Evolutionary conservation across 108 stramenopile genomes (phyloP), one percentile per base, ranked within the genome.

Genomic region (Fistulifera pelliculosa): DNA sequence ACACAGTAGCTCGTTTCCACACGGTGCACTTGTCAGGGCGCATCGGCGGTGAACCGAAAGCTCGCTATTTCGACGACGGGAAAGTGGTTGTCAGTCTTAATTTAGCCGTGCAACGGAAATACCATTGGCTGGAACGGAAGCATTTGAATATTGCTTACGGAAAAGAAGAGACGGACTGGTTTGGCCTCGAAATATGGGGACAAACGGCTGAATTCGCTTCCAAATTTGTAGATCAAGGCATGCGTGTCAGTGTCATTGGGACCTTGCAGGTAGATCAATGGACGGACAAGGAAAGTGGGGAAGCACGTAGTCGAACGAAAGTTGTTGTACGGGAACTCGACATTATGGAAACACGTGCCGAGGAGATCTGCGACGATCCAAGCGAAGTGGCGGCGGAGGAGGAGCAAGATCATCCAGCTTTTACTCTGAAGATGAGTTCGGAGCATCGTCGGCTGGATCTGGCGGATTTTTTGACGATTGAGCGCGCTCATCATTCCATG

Each of bases 101-200:
- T 22, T 60, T 96, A 16, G 94, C 94, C 2, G 77, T 83, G 0
- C 80, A 69, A 51, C 39, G 94, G 38, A 89, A 95, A 61, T 92
- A 91, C 56, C 85, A 91, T 60, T 68, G 81, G 21, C 25, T 78
- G 42, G 93, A 96, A 68, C 61, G 92, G 21, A 68, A 74, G 43
- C 70, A 68, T 3, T 50, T 60, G n/a, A 64, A 68, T 26, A 76
- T 93, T 22, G 21, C 62, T 1, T 83, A 68, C 15, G 87, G 85
- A 18, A 74, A 88, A 26, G 92, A 90, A 61, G 92, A 89, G 66
- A 95, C 94, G 0, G 94, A 95, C 63, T 95, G 94, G 94, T 95
- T 80, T 70, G 67, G 68, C 15, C 64, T 95, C 16, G 92, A 95
- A 60, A 74, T 93, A 31, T 95, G 94, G 94, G 88, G 90, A 4